These are phyloP conservation scores for Phytophthora pistaciae DNA, from an alignment of 352 stramenopile genomes.

Conservation along the genomic window DNA sequence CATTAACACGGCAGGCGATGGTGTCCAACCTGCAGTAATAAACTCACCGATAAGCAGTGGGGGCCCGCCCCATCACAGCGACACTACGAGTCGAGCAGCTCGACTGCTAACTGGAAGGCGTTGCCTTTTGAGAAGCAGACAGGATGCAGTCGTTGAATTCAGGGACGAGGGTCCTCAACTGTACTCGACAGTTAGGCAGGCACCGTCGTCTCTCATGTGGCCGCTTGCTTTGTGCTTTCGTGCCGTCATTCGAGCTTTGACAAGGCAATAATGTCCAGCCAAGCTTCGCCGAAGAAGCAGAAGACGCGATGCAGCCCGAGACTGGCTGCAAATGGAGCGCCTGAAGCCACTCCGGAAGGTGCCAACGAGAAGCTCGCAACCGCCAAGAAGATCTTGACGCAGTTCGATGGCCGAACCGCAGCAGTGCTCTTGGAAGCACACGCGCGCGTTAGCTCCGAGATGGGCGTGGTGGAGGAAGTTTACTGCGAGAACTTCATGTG, in stretches of 20 bases:
- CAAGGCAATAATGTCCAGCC: too few relatives aligned
- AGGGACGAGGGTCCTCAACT: slow-evolving; percentile 1
- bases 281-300: slow-evolving; percentile 1
- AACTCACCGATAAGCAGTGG: too few relatives aligned
- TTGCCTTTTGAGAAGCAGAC: neutral
- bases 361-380: neutral
- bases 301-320: neutral
- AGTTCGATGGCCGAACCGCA: slow-evolving; percentile 2
- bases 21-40: too few relatives aligned
- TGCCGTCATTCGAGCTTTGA: slow-evolving; percentile 5
- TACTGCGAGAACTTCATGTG: slow-evolving; percentile 99
- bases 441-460: slow-evolving; percentile 64
- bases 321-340: neutral
- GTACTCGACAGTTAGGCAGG: slow-evolving; percentile 1
- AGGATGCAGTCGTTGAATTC: slow-evolving; percentile 4
- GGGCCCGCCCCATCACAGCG: too few relatives aligned
- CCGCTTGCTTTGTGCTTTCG: neutral
- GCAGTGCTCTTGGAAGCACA: slow-evolving; percentile 6
- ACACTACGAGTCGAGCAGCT: too few relatives aligned
- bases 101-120: neutral
- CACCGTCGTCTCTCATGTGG: slow-evolving; percentile 16
- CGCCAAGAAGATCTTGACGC: neutral
- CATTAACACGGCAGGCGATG: too few relatives aligned
- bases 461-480: slow-evolving; percentile 95
- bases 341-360: neutral